These are phyloP conservation scores for Suillus paluster DNA, from an alignment of 768 basidiomycete genomes.

Conservation along the genomic window DNA sequence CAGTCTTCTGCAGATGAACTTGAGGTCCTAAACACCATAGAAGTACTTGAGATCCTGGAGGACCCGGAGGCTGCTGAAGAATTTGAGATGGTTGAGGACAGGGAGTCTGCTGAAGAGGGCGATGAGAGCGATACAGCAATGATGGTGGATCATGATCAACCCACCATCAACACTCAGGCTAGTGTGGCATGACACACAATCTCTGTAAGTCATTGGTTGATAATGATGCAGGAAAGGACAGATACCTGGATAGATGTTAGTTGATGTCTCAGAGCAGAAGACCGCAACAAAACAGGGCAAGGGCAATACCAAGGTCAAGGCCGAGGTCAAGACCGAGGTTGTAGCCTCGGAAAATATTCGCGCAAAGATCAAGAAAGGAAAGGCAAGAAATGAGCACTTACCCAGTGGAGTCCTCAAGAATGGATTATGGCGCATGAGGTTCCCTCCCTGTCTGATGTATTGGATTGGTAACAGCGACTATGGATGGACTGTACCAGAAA, in stretches of 20 bases:
- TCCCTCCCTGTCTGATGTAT: slow-evolving; percentile 7
- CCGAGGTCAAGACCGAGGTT: neutral
- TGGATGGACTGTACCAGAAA: slow-evolving; percentile 12
- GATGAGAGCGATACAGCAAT: neutral
- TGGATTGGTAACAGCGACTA: slow-evolving; percentile 12
- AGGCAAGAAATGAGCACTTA: neutral
- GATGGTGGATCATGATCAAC: neutral
- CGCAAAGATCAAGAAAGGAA: neutral
- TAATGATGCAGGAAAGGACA: neutral
- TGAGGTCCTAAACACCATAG: neutral
- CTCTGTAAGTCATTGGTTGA: neutral
- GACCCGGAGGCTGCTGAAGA: neutral
- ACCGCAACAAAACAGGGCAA: neutral
- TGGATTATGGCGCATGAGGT: neutral
- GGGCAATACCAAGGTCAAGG: neutral
- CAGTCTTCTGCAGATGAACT: neutral
- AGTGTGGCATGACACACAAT: neutral
- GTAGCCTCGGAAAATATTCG: neutral
- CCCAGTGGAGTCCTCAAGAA: neutral
- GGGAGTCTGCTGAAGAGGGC: neutral
- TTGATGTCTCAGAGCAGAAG: neutral
- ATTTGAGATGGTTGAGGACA: neutral
- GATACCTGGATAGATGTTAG: neutral
- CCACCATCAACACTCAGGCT: neutral
- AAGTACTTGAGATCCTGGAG: neutral